Evolutionary conservation across 106 monocot genomes (phyloP), one percentile per base, ranked within the genome.

Genomic region (Acanthochlamys bracteata): DNA sequence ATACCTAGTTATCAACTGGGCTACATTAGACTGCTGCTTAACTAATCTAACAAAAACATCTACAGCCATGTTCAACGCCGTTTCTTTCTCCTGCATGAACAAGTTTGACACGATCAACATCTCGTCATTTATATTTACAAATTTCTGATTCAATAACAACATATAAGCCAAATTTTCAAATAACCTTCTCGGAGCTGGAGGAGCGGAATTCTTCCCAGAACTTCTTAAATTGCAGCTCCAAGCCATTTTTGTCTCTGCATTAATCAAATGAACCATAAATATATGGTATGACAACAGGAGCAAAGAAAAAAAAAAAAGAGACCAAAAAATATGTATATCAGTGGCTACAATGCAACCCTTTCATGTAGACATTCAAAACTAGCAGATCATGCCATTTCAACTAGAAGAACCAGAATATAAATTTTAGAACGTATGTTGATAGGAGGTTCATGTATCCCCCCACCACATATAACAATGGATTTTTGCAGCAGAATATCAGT

Each of bases 171-270:
- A 22, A 47, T 47, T 17, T 10, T 16, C 15, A 60, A 67, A 25
- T 24, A 43, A 98, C 98, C 98, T 98, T 98, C 70, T 98, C 98
- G 74, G 81, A 92, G 81, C 83, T 81, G 74, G 98, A 98, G 70
- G 88, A 81, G 81, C 98, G 98, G 73, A 98, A 98, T 73, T 89
- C 88, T 83, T 98, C 98, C 98, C 98, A 98, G 69, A 73, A 89
- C 65, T 81, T 85, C 83, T 76, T 92, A 66, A 98, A 98, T 54
- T 91, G 92, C 83, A 77, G 64, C 69, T 98, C 98, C 79, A 88
- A 52, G 46, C 85, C 90, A 91, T 96, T 65, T 66, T 80, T 90
- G 19, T 75, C 95, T 76, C 95, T 95, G 82, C 49, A 82, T 55
- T 26, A 57, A 23, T 23, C 43, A 83, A 60, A 61, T 54, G 13